Evolutionary conservation across 768 basidiomycete species (phyloP).

Genomic region (Galerina sulciceps): DNA sequence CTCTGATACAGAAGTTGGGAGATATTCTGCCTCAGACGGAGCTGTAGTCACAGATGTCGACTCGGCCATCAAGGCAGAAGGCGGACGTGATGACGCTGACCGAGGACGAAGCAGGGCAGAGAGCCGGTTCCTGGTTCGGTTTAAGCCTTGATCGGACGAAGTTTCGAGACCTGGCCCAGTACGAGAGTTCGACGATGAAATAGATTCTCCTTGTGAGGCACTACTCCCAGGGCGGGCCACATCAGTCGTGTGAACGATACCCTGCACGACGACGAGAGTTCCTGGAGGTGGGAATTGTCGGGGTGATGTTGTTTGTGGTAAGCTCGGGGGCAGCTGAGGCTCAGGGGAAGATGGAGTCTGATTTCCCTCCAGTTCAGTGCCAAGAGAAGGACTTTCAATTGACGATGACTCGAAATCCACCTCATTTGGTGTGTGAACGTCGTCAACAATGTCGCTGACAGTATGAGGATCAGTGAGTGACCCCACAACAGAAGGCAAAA

Average conservation of each 20-base stretch:
- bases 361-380: neutral
- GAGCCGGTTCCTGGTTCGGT: slow-evolving; percentile 31
- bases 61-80: slow-evolving; percentile 10
- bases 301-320: slow-evolving; percentile 18
- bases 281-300: slow-evolving; percentile 73
- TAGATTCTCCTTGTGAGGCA: neutral
- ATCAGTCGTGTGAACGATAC: slow-evolving; percentile 81
- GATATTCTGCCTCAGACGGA: slow-evolving; percentile 19
- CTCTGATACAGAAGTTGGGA: neutral
- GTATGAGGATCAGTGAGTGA: neutral
- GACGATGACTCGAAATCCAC: neutral
- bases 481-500: neutral
- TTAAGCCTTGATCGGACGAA: slow-evolving; percentile 17
- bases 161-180: slow-evolving; percentile 30
- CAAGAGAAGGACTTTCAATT: neutral
- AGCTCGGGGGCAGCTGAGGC: slow-evolving; percentile 10
- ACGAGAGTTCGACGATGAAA: slow-evolving; percentile 22
- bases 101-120: slow-evolving; percentile 26
- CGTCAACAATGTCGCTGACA: neutral
- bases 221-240: slow-evolving; percentile 34
- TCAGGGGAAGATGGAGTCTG: slow-evolving; percentile 10
- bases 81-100: slow-evolving; percentile 18
- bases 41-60: slow-evolving; percentile 6
- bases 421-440: neutral
- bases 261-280: slow-evolving; percentile 82